A percentile compares a stretch with the other conserved stretches of the same genome.
phyloP scores from a whole-genome alignment of 345 rosid genomes.

The Eucalyptus brandiana region DNA sequence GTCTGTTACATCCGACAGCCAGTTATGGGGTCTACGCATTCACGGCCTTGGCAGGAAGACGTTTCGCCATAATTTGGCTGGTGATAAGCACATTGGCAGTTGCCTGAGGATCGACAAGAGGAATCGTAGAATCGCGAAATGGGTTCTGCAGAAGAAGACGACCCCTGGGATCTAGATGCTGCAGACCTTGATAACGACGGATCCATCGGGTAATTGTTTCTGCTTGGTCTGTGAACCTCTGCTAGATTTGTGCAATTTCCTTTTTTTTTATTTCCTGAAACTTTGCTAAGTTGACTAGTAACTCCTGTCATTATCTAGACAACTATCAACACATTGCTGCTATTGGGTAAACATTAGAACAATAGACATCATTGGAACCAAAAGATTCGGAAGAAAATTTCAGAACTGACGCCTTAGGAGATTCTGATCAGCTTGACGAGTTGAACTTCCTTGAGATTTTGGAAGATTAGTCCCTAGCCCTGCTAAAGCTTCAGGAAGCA shows the following conservation, averaged over 20 bases:
- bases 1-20: neutral
- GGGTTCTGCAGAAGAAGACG: conserved; percentile 54
- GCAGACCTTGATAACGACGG: conserved; percentile 64
- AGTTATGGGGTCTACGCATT: conserved; percentile 58
- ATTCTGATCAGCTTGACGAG: neutral
- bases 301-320: neutral
- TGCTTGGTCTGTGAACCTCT: neutral
- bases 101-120: conserved; percentile 53
- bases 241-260: neutral
- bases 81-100: conserved; percentile 47
- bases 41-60: conserved; percentile 26
- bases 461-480: neutral
- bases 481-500: neutral
- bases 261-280: neutral
- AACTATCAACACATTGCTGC: neutral
- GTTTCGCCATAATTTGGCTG: conserved; percentile 57
- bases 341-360: neutral
- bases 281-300: neutral
- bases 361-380: neutral
- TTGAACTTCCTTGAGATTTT: neutral
- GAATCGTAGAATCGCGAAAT: conserved; percentile 36
- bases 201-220: conserved; percentile 42
- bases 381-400: neutral
- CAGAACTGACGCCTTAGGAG: neutral
- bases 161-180: conserved; percentile 57